Conservation (phyloP, 2,329 filamentous ascomycete species). For the Rhynchosporium secalis region DNA sequence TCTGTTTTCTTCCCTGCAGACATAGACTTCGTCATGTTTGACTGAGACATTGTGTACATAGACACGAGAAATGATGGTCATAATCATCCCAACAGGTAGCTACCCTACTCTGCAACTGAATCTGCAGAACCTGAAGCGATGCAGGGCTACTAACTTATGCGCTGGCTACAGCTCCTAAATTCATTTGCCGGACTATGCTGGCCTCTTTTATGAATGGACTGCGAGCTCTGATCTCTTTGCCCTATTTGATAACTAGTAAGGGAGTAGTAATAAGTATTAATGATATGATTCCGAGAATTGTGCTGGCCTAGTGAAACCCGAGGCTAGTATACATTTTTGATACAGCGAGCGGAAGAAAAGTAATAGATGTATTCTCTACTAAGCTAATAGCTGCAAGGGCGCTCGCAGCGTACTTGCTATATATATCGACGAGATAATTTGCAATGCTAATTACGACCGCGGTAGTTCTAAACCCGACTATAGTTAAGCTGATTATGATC, state of each 20-base stretch:
- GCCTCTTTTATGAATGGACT: slow-evolving; percentile 43
- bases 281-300: slow-evolving; percentile 46
- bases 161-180: not conserved
- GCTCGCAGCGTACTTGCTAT: slow-evolving; percentile 56
- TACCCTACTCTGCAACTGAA: no score
- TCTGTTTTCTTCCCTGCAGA: no score
- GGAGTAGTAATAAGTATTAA: slow-evolving; percentile 39
- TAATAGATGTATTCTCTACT: slow-evolving; percentile 46
- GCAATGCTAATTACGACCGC: slow-evolving; percentile 59
- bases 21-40: no score
- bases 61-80: no score
- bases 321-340: slow-evolving; percentile 39
- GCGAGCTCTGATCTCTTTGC: slow-evolving; percentile 42
- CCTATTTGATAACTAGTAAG: slow-evolving; percentile 43
- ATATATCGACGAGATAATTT: slow-evolving; percentile 56
- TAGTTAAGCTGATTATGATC: slow-evolving; percentile 42
- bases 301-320: slow-evolving; percentile 46
- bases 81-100: no score
- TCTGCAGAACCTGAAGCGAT: no score
- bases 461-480: slow-evolving; percentile 53
- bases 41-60: no score
- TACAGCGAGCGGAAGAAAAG: slow-evolving; percentile 46
- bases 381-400: slow-evolving; percentile 54
- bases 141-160: not conserved
- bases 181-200: not conserved